phyloP scores from a whole-genome alignment of 345 rosid genomes.

The Garcia nutans region DNA sequence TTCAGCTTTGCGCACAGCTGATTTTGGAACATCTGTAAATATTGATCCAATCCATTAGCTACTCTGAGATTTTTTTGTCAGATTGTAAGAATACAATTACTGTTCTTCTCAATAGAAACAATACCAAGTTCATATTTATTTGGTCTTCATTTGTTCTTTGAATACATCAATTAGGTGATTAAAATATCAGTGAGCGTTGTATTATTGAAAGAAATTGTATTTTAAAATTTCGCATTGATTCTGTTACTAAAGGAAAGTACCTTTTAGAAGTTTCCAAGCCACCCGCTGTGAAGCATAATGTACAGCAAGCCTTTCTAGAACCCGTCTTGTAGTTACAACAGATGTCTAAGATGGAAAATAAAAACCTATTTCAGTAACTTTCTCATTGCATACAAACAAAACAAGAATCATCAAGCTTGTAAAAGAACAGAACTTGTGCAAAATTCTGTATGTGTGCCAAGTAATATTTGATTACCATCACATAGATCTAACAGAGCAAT shows the following conservation, averaged over 20 bases:
- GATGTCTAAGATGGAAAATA: constrained; percentile 56
- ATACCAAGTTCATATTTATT: background rate
- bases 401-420: too few relatives aligned
- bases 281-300: constrained; percentile 75
- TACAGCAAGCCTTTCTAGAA: constrained; percentile 85
- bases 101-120: background rate
- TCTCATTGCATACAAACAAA: background rate
- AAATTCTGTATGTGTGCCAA: background rate
- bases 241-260: constrained; percentile 36
- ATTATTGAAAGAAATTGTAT: background rate
- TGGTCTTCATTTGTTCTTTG: background rate
- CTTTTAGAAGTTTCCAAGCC: constrained; percentile 99
- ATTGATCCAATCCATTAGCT: constrained; percentile 14
- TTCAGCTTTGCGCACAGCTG: constrained; percentile 73
- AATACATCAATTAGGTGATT: background rate
- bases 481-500: background rate
- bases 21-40: constrained; percentile 72
- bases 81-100: background rate
- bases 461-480: background rate
- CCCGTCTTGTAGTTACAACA: constrained; percentile 80
- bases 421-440: background rate
- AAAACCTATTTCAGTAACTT: constrained; percentile 14
- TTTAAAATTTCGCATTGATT: background rate
- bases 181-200: background rate
- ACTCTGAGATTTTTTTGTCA: background rate